Percentiles rank a stretch among this genome's conserved stretches.
phyloP scores from a whole-genome alignment of 2,329 filamentous ascomycete genomes.

The Xylaria sp. region DNA sequence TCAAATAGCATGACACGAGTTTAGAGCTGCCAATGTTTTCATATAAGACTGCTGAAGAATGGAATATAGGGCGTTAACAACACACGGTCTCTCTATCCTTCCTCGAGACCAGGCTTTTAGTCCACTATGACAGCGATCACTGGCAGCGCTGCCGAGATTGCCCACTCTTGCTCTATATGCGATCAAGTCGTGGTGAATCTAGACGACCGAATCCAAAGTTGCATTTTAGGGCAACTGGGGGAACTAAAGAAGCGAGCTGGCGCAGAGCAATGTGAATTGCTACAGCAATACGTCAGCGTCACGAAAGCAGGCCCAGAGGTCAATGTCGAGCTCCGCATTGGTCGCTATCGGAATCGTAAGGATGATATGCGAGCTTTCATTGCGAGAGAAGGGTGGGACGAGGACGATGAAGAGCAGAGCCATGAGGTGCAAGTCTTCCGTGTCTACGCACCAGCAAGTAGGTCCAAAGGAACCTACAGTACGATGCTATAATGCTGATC shows the following conservation, averaged over 20 bases:
- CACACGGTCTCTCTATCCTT: too few relatives aligned
- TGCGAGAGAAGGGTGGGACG: conserved; percentile 2
- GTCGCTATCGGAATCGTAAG: conserved; percentile 8
- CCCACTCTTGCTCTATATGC: conserved; percentile 9
- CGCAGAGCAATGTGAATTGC: not conserved
- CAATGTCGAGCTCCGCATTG: not conserved
- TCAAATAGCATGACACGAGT: too few relatives aligned
- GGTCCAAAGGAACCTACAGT: not conserved
- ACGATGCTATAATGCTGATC: not conserved
- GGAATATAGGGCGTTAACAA: too few relatives aligned
- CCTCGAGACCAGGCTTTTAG: too few relatives aligned
- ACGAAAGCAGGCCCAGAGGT: conserved; percentile 3
- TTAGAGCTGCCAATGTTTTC: too few relatives aligned
- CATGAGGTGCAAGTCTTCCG: not conserved
- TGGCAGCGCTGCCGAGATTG: not conserved
- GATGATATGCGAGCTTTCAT: conserved; percentile 1
- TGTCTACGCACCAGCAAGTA: not conserved
- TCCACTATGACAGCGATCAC: not conserved
- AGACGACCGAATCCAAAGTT: not conserved
- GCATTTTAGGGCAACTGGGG: not conserved
- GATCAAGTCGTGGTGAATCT: conserved; percentile 6
- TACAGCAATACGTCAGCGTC: conserved; percentile 2
- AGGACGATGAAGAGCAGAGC: not conserved
- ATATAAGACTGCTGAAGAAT: too few relatives aligned
- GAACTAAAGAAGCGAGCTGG: not conserved